These are phyloP conservation scores for Ustilago esculenta DNA, from an alignment of 1,284 basidiomycete species.

Conservation along the genomic window DNA sequence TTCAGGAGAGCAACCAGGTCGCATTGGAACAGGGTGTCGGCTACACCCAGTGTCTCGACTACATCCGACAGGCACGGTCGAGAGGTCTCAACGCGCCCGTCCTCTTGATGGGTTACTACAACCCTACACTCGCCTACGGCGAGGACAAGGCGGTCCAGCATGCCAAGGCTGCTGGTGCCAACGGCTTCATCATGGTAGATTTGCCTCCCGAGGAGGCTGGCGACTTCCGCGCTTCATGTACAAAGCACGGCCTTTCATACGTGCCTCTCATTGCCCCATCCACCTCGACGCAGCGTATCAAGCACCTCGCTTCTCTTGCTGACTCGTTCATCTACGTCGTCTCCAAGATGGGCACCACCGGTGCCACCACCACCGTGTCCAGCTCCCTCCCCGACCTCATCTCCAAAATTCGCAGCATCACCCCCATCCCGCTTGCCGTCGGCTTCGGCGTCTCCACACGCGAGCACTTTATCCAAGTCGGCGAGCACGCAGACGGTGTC, in stretches of 20 bases:
- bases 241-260: conserved; percentile 86
- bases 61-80: conserved; percentile 80
- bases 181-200: conserved; percentile 97
- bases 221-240: conserved; percentile 87
- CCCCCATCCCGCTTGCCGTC: conserved; percentile 86
- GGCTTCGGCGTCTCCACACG: conserved; percentile 96
- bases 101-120: conserved; percentile 81
- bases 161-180: conserved; percentile 86
- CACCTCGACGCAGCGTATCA: conserved; percentile 84
- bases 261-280: conserved; percentile 95
- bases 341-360: conserved; percentile 93
- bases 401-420: conserved; percentile 67
- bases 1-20: conserved; percentile 82
- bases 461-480: conserved; percentile 88
- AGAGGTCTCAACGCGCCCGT: conserved; percentile 86
- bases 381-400: conserved; percentile 65
- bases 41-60: conserved; percentile 71
- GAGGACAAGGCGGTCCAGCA: conserved; percentile 92
- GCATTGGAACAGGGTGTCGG: conserved; percentile 62
- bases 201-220: conserved; percentile 96
- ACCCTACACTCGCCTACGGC: conserved; percentile 92
- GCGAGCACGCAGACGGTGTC: conserved; percentile 83
- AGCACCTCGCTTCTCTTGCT: conserved; percentile 89
- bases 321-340: conserved; percentile 95
- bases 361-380: conserved; percentile 79